Evolutionary conservation across 2,329 filamentous ascomycete species (phyloP), one percentile per base, ranked within the genome.

Genomic region (Kalmusia sp.): DNA sequence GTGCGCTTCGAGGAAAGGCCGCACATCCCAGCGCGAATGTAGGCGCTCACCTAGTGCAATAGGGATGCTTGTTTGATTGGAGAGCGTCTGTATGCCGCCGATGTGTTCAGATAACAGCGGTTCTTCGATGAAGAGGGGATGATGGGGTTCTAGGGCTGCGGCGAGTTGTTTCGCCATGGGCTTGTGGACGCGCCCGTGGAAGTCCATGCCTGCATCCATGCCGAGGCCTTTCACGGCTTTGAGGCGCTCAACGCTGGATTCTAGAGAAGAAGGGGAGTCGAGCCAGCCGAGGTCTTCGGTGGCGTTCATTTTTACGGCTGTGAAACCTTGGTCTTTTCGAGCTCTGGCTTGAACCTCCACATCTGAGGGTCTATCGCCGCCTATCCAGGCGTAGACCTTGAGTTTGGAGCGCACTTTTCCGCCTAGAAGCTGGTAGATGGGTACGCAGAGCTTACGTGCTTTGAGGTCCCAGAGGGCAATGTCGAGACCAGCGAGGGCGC

Each of bases 401-500:
- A 91, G 75, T 63, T 87, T 88, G 58, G 87, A 79, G 38, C 90
- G 81, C 1, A 93, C 82, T 53, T 90, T 91, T 3, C 90, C 90
- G 3, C 90, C 90, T 0, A 93, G 80, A 0, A 93, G 79, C 59
- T 91, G 83, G 64, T 91, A 87, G 41, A 93, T 82, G 0, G 90
- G 89, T 0, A 92, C 85, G 6, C 83, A 82, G 3, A 88, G 74
- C 56, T 80, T 83, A 40, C 84, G 77, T 14, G 84, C 84, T 77
- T 92, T 92, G 17, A 92, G 77, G 73, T 92, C 89, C 89, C 89
- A 93, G 0, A 92, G 76, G 0, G 89, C 89, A 69, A 93, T 93
- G 65, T 93, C 90, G 46, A 93, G 85, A 2, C 90, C 90, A 0
- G 88, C 84, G 14, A 93, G 74, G 0, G 90, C 90, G 60, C 86